Base-by-base conservation (phyloP, 2,329 filamentous ascomycete species). In the Fusarium sororula region DNA sequence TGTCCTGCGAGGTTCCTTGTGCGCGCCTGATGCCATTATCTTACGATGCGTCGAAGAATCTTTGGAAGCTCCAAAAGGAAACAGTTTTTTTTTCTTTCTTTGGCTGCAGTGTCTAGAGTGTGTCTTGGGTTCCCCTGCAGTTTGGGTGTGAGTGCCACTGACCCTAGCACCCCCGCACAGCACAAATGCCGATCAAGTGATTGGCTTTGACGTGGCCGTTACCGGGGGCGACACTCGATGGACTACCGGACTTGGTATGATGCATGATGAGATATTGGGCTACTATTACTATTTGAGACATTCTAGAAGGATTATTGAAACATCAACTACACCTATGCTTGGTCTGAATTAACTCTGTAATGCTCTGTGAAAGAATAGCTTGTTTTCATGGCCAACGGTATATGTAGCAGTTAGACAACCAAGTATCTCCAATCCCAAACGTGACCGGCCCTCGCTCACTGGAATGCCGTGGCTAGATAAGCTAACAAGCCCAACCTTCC, bases 1-100 rank as follows among this genome's bases (percentile, higher is more conserved):
- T 30, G 61, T 63, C 41, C 75, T 76, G 37, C 74, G 74, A 45
- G 74, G 63, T 22, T 72, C 66, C 26, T 22, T 63, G 22, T 70
- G 69, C 14, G 55, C 47, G 18, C 60, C 65, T 30, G 63, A 63
- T 15, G 64, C 72, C 74, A 76, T 76, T 22, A 44, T 66, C 50
- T 66, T 55, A 37, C 32, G 39, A 66, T 54, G 38, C n/a, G 24
- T 41, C 35, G 41, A 50, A 35, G 61, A 70, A 8, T 26, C n/a
- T 53, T 53, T 35, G 37, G 51, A 58, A 42, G 44, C 24, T 41
- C 22, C 20, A 51, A 68, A 62, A 56, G 28, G 14, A 54, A 68
- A 68, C 26, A 37, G n/a, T 24, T 10, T 37, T 58, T 50, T 58
- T 56, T 47, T 26, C 24, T 41, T 50, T 38, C 45, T 61, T 37